phyloP scores from a whole-genome alignment of 2,329 filamentous ascomycete species.

The Aschersonia sp. region DNA sequence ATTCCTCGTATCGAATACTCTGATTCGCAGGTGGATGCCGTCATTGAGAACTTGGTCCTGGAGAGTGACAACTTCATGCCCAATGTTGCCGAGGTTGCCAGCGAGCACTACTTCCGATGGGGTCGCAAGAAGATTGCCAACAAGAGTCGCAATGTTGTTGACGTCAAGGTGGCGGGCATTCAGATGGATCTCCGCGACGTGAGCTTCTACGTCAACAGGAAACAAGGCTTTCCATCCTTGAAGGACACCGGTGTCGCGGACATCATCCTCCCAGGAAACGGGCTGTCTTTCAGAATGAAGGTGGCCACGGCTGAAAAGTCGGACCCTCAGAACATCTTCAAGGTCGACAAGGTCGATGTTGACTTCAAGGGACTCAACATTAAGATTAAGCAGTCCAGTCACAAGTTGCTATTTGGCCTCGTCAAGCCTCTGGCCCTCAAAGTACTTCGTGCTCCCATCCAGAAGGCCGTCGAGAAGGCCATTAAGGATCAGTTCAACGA shows the following conservation, averaged over 20 bases:
- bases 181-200: conserved; percentile 89
- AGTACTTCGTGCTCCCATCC: conserved; percentile 67
- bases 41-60: conserved; percentile 88
- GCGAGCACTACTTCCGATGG: conserved; percentile 90
- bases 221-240: conserved; percentile 80
- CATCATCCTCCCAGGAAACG: conserved; percentile 72
- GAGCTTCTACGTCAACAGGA: conserved; percentile 88
- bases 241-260: conserved; percentile 82
- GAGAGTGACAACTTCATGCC: conserved; percentile 96
- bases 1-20: conserved; percentile 89
- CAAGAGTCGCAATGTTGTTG: conserved; percentile 68
- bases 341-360: conserved; percentile 78
- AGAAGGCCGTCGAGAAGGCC: conserved; percentile 79
- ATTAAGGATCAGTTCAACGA: conserved; percentile 72
- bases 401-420: conserved; percentile 77
- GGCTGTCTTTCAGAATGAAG: conserved; percentile 84
- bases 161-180: conserved; percentile 75
- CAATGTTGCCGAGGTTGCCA: conserved; percentile 76
- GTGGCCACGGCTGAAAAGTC: conserved; percentile 65
- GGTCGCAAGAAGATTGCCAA: conserved; percentile 77
- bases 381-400: conserved; percentile 87
- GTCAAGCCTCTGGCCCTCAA: conserved; percentile 82
- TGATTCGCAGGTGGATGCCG: conserved; percentile 69
- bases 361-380: conserved; percentile 71
- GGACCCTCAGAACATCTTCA: conserved; percentile 78